Base-by-base conservation (phyloP, 805 yeast species). In the Kuraishia hungarica region DNA sequence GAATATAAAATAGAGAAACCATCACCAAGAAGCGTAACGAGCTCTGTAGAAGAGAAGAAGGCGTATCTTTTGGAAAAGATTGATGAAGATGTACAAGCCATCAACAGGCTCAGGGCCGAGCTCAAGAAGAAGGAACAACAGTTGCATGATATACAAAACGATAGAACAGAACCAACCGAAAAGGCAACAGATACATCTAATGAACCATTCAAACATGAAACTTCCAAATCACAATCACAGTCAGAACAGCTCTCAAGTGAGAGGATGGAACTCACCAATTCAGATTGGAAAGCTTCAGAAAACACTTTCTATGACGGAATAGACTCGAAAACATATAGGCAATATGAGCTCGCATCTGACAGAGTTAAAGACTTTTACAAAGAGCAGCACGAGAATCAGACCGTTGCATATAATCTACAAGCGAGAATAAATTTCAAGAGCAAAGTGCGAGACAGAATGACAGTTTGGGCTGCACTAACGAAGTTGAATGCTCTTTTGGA, bases 351-450 rank as follows among this genome's bases (percentile, higher is more conserved):
- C 48, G 89, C 89, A 0, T 80, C 84, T 63, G 86, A 82, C 60
- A 70, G 89, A 56, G 90, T 85, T 49, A 83, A 82, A 60, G 75
- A 73, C 53, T 85, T 85, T 62, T 85, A 85, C 65, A 77, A 74
- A 60, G 88, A 83, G 58, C 91, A 85, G 61, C 91, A 85, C 62
- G 80, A 75, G 56, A 77, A 77, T 59, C 90, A 85, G 67, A 84
- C 90, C 0, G 88, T 85, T 43, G 88, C 88, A 0, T 85, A 82
- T 64, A 85, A 85, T 61, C 74, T 85, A 39, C 87, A 85, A 63
- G 89, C 89, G 0, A 68, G 91, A 48, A 82, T 85, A 52, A 84
- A 83, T 66, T 85, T 85, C 72, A 84, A 84, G 65, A 79, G 89
- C 5, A 82, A 84, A 62, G 73, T 79, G 8, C 66, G 90, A 60